phyloP scores from a whole-genome alignment of 2,329 filamentous ascomycete species.

The Microdochium bolleyi region DNA sequence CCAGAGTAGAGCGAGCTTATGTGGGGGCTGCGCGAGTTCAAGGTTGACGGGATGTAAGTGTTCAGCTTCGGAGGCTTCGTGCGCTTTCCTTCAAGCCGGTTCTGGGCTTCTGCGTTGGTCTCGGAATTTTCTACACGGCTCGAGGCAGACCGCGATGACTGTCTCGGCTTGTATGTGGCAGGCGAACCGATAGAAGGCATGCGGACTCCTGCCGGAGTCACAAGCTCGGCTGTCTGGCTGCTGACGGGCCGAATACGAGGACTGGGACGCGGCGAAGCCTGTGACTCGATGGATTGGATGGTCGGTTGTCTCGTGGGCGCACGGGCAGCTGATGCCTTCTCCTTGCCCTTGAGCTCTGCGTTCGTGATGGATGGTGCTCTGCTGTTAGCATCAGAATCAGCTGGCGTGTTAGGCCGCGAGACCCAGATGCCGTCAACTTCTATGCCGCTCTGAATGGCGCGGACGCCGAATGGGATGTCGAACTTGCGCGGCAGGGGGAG shows the following conservation, averaged over 20 bases:
- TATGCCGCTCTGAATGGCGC: conserved; percentile 75
- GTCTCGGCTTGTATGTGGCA: conserved; percentile 13
- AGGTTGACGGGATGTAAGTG: not conserved
- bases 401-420: conserved; percentile 39
- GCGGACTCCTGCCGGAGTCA: not conserved
- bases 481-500: conserved; percentile 34
- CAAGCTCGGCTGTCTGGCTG: not conserved
- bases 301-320: conserved; percentile 6
- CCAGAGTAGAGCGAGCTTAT: not conserved
- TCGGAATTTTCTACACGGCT: conserved; percentile 5
- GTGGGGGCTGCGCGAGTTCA: not conserved
- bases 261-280: conserved; percentile 15
- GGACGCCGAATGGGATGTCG: conserved; percentile 77
- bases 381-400: conserved; percentile 12
- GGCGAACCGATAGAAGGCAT: conserved; percentile 7
- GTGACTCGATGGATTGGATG: conserved; percentile 10
- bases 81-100: conserved; percentile 4
- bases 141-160: conserved; percentile 8
- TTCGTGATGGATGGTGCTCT: conserved; percentile 14
- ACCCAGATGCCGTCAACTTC: conserved; percentile 83
- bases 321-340: conserved; percentile 11
- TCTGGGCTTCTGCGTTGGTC: conserved; percentile 6
- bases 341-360: conserved; percentile 15
- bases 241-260: conserved; percentile 3
- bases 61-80: conserved; percentile 1